Conservation (phyloP, 2,329 filamentous ascomycete species). For the Venturia effusa region DNA sequence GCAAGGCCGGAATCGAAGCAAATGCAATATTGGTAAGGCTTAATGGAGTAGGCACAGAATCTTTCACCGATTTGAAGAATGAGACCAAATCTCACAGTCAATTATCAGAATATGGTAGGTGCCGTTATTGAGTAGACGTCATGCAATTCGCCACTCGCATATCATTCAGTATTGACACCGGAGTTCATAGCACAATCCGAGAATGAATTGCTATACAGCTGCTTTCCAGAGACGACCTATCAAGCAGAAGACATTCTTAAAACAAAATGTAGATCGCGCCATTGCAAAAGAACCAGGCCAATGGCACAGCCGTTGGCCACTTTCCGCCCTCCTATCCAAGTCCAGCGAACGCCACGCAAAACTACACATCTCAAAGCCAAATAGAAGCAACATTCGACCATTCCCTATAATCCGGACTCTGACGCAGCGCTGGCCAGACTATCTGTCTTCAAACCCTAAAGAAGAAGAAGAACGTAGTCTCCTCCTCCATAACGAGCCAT, state of each 20-base stretch:
- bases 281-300: constrained; percentile 77
- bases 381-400: constrained; percentile 42
- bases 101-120: not conserved
- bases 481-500: constrained; percentile 62
- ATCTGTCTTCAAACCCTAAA: constrained; percentile 63
- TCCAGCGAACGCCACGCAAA: constrained; percentile 17
- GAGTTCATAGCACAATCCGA: constrained; percentile 81
- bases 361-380: constrained; percentile 10
- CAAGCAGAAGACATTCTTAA: constrained; percentile 68
- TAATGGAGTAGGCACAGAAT: constrained; percentile 86
- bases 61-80: constrained; percentile 91
- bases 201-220: constrained; percentile 92
- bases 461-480: constrained; percentile 56
- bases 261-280: constrained; percentile 64
- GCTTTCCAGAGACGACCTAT: constrained; percentile 70
- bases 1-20: constrained; percentile 66
- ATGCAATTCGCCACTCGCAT: not conserved
- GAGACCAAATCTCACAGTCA: constrained; percentile 29
- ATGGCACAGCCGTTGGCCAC: constrained; percentile 70
- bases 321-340: constrained; percentile 29
- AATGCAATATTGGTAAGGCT: constrained; percentile 83
- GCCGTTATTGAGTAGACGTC: not conserved
- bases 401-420: constrained; percentile 89
- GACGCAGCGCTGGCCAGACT: constrained; percentile 89
- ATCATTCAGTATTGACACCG: constrained; percentile 45